These are phyloP conservation scores for Scedosporium apiospermum DNA, from an alignment of 2,329 filamentous ascomycete genomes.

Conservation along the genomic window DNA sequence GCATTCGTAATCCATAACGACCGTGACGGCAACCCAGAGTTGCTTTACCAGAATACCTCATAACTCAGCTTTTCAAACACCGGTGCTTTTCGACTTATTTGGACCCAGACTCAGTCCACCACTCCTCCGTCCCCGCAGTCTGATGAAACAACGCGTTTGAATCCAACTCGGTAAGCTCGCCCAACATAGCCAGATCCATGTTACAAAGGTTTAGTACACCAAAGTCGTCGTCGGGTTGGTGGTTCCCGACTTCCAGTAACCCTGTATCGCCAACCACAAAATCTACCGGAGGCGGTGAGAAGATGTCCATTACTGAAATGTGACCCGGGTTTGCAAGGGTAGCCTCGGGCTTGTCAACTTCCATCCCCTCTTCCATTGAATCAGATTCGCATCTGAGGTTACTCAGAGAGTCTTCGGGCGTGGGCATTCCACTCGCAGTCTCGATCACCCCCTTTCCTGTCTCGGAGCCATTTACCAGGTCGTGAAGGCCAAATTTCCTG, in stretches of 20 bases:
- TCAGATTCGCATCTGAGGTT: not conserved
- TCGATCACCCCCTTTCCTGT: too few relatives aligned
- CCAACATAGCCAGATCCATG: not conserved
- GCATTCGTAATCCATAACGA: too few relatives aligned
- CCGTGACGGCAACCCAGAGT: too few relatives aligned
- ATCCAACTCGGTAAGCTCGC: not conserved
- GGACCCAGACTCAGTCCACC: not conserved
- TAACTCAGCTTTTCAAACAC: too few relatives aligned
- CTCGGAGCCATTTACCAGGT: not conserved
- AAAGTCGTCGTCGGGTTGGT: not conserved
- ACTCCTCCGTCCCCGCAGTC: not conserved
- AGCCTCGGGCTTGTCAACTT: not conserved
- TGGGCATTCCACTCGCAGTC: not conserved
- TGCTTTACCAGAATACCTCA: too few relatives aligned
- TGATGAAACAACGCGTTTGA: not conserved
- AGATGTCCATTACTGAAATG: not conserved
- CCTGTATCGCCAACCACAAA: not conserved
- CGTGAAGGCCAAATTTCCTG: conserved; percentile 48
- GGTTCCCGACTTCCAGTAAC: not conserved
- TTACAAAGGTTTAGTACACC: not conserved
- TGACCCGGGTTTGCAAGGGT: not conserved
- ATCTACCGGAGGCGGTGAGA: not conserved
- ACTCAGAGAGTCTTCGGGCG: not conserved
- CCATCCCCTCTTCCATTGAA: not conserved
- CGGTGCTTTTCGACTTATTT: not conserved